Base-by-base conservation (phyloP, 108 stramenopile genomes). In the Phaeodactylum tricornutum region DNA sequence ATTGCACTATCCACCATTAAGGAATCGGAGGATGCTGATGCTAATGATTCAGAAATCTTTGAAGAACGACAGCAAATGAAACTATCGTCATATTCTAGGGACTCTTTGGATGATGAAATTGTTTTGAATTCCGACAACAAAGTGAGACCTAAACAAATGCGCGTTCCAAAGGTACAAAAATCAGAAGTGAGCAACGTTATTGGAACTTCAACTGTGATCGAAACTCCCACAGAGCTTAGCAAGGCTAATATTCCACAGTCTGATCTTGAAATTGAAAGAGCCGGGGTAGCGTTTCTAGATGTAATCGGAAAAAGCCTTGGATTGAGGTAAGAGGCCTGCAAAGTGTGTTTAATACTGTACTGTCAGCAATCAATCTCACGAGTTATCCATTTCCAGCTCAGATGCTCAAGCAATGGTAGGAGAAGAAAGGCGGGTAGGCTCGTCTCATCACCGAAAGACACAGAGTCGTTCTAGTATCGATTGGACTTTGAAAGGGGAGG, bases 381-480 rank as follows among this genome's bases (percentile, higher is more conserved):
- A 20, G 14, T 31, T 24, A 43, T 44, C 47, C 19, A 27, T 47
- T 38, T 45, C 24, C 22, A 60, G 47, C 0, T 30, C 22, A 24
- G 17, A n/a, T 27, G 33, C 14, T 68, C 65, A 61, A 52, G 55
- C 17, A 31, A 22, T 26, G 59, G 62, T 17, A 32, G 72, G 69
- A 4, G 88, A 86, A 71, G 79, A 81, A 48, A 50, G 37, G 22
- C 61, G 74, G 29, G 84, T 81, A 16, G 84, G 79, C 0, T 64
- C 68, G 6, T 67, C 69, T 6, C 74, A 87, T 44, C 90, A 92
- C 59, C 77, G 85, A n/a, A 87, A 86, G 54, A 87, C 79, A 8
- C 61, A 66, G 15, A 87, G 85, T 45, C 59, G 65, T 42, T 82
- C 81, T 33, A 82, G 80, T 29, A 87, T 87, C 40, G 90, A 92